Percentiles rank a stretch among this genome's conserved stretches.
Evolutionary conservation across 1,139 yeast species (phyloP).

Genomic region (Yamadazyma atmosphaerica): DNA sequence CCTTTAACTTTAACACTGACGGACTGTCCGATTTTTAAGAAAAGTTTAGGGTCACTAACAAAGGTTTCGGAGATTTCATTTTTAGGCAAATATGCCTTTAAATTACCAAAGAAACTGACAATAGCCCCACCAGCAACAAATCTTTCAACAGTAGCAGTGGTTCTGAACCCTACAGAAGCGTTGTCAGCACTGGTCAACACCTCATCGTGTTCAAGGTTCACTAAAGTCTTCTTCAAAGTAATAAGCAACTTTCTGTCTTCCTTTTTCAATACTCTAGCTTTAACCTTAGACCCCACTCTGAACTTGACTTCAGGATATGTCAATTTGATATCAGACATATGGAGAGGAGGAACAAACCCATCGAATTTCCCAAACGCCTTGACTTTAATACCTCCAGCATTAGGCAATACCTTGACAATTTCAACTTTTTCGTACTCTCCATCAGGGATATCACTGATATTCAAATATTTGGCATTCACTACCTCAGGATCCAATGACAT

Average conservation of each 20-base stretch:
- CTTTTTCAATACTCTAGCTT: constrained; percentile 60
- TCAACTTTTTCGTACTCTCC: constrained; percentile 66
- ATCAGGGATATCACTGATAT: constrained; percentile 68
- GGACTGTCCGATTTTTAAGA: constrained; percentile 82
- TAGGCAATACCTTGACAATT: constrained; percentile 64
- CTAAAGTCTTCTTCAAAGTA: constrained; percentile 82
- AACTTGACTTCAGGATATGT: constrained; percentile 90
- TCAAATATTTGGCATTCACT: constrained; percentile 63
- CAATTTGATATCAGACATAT: constrained; percentile 81
- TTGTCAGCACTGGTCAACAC: constrained; percentile 52
- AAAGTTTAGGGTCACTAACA: constrained; percentile 75
- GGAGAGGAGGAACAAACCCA: constrained; percentile 73
- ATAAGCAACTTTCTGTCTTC: constrained; percentile 48
- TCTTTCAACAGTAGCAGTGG: constrained; percentile 74
- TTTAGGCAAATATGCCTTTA: constrained; percentile 80
- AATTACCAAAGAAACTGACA: constrained; percentile 76
- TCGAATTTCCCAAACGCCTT: constrained; percentile 65
- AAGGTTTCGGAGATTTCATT: constrained; percentile 88
- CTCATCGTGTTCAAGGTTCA: constrained; percentile 63
- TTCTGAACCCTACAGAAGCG: constrained; percentile 58
- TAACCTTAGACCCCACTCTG: constrained; percentile 78
- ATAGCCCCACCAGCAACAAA: constrained; percentile 78
- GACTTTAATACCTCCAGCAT: constrained; percentile 63
- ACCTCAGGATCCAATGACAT: constrained; percentile 69
- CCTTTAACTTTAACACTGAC: constrained; percentile 66